These are phyloP conservation scores for Epicoccum sorghinum DNA, from an alignment of 2,329 filamentous ascomycete genomes.

Conservation along the genomic window DNA sequence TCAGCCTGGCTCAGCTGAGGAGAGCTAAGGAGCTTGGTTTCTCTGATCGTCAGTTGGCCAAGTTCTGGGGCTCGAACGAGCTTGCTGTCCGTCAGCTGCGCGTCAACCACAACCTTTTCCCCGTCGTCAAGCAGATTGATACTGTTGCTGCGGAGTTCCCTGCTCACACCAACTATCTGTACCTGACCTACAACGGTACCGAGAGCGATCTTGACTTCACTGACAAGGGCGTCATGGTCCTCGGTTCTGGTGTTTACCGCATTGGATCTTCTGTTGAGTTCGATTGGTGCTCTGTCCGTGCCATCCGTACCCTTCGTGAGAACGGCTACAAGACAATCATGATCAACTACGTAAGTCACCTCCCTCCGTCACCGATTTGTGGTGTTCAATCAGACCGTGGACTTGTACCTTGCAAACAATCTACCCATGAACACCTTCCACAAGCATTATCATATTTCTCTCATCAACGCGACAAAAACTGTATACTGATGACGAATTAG, in stretches of 20 bases:
- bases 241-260: constrained; percentile 94
- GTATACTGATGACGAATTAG: too few relatives aligned
- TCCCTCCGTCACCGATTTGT: too few relatives aligned
- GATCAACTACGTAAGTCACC: too few relatives aligned
- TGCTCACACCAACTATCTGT: constrained; percentile 92
- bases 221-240: constrained; percentile 93
- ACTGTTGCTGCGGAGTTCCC: constrained; percentile 98
- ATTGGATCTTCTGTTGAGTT: constrained; percentile 99
- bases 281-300: constrained; percentile 97
- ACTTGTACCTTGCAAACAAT: too few relatives aligned
- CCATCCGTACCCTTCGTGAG: constrained; percentile 86
- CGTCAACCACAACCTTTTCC: constrained; percentile 83
- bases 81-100: constrained; percentile 83
- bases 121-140: constrained; percentile 97
- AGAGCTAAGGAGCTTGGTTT: constrained; percentile 94
- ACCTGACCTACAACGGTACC: constrained; percentile 91
- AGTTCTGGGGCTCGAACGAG: constrained; percentile 94
- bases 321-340: constrained; percentile 83
- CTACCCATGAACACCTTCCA: too few relatives aligned
- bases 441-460: too few relatives aligned
- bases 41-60: constrained; percentile 89
- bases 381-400: too few relatives aligned
- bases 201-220: constrained; percentile 84
- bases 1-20: constrained; percentile 70
- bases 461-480: too few relatives aligned